Conservation (phyloP, 805 yeast genomes). For the Ascoidea tarda region DNA sequence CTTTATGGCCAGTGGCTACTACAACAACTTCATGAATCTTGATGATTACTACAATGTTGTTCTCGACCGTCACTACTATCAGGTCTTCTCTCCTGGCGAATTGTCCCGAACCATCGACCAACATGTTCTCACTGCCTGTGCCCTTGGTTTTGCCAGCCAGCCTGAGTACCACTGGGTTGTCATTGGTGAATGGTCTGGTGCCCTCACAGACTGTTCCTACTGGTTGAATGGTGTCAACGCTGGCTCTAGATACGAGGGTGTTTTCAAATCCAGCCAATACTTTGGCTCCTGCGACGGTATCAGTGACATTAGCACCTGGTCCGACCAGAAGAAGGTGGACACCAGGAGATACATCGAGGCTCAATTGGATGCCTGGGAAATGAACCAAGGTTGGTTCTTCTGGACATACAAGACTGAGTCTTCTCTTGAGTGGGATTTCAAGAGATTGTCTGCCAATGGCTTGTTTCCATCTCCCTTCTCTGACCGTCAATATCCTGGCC, state of each 20-base stretch:
- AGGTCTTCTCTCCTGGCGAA: slow-evolving; percentile 61
- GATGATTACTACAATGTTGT: slow-evolving; percentile 40
- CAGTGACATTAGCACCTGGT: slow-evolving; percentile 27
- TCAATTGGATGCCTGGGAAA: slow-evolving; percentile 38
- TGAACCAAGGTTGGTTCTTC: slow-evolving; percentile 47
- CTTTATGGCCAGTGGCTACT: slow-evolving; percentile 37
- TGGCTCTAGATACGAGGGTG: slow-evolving; percentile 49
- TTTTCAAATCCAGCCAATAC: slow-evolving; percentile 15
- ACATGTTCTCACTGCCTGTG: slow-evolving; percentile 42
- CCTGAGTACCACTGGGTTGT: slow-evolving; percentile 39
- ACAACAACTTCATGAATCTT: slow-evolving; percentile 27
- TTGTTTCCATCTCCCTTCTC: slow-evolving; percentile 51
- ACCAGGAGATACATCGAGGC: slow-evolving; percentile 45
- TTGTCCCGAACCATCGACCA: slow-evolving; percentile 43
- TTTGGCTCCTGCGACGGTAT: slow-evolving; percentile 23
- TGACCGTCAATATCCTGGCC: slow-evolving; percentile 29
- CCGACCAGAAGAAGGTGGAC: slow-evolving; percentile 23
- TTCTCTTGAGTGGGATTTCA: slow-evolving; percentile 56
- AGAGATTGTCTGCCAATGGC: slow-evolving; percentile 29
- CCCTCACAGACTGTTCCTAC: slow-evolving; percentile 53
- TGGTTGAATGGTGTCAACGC: slow-evolving; percentile 60
- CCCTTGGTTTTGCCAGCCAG: slow-evolving; percentile 29
- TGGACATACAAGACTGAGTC: slow-evolving; percentile 62
- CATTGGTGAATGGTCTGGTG: slow-evolving; percentile 63
- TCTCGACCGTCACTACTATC: slow-evolving; percentile 85